A percentile compares a stretch with the other conserved stretches of the same genome.
Evolutionary conservation across 2,329 filamentous ascomycete genomes (phyloP).

Genomic region (Neopestalotiopsis sp.): DNA sequence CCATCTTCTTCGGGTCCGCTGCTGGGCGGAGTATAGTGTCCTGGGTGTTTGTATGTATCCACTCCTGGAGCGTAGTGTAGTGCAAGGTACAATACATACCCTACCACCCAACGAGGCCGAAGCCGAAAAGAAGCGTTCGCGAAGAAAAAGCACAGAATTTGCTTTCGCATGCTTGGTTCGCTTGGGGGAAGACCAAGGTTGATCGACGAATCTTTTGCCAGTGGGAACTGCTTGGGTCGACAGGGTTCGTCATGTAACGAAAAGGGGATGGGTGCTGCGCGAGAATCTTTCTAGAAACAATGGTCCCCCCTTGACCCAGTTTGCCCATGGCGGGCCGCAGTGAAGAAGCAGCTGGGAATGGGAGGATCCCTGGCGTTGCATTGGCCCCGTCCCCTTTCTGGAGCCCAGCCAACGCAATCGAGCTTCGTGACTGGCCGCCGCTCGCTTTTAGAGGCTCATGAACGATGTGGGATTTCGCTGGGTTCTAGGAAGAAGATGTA

Average conservation of each 20-base stretch:
- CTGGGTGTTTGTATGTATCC: no score
- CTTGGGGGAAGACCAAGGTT: background rate
- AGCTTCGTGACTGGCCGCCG: background rate
- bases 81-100: no score
- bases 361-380: background rate
- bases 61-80: no score
- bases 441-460: background rate
- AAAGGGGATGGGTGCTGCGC: conserved; percentile 9
- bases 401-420: background rate
- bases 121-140: background rate
- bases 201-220: background rate
- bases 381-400: background rate
- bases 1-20: background rate
- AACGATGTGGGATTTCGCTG: background rate
- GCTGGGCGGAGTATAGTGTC: no score
- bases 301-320: conserved; percentile 3
- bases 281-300: conserved; percentile 17
- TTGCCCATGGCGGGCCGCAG: conserved; percentile 9
- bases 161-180: background rate
- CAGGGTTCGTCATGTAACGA: conserved; percentile 9
- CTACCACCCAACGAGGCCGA: no score
- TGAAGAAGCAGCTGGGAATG: background rate
- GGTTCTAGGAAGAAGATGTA: background rate
- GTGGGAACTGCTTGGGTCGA: background rate
- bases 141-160: background rate